A percentile compares a stretch with the other conserved stretches of the same genome.
Conservation (phyloP, 2,329 filamentous ascomycete genomes). For the Sporothrix pallida region DNA sequence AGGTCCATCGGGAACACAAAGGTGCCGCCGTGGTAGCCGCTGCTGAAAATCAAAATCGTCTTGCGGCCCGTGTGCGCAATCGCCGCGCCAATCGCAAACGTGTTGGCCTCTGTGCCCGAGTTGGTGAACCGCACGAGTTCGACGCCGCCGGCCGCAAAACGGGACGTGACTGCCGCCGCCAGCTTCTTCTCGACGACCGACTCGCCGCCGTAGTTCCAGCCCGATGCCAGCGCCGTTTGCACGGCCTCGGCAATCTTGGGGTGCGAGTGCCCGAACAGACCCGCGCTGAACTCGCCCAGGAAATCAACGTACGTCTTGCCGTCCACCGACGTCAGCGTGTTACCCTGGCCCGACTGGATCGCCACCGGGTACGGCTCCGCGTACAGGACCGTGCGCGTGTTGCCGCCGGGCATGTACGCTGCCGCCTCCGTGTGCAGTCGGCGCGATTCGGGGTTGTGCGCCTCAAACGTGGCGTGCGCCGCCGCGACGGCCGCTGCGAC, state of each 20-base stretch:
- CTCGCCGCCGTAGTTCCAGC: slow-evolving; percentile 61
- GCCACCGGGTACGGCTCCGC: slow-evolving; percentile 47
- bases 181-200: slow-evolving; percentile 57
- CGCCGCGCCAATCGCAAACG: slow-evolving; percentile 61
- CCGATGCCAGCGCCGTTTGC: slow-evolving; percentile 41
- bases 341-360: slow-evolving; percentile 42
- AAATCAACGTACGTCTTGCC: slow-evolving; percentile 44
- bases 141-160: slow-evolving; percentile 53
- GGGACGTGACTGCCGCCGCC: slow-evolving; percentile 56
- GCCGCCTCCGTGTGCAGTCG: slow-evolving; percentile 31
- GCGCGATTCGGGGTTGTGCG: slow-evolving; percentile 31
- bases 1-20: slow-evolving; percentile 44
- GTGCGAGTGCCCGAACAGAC: slow-evolving; percentile 58
- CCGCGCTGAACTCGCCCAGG: slow-evolving; percentile 62
- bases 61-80: slow-evolving; percentile 51
- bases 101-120: slow-evolving; percentile 68
- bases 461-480: slow-evolving; percentile 31
- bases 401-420: slow-evolving; percentile 45
- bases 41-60: slow-evolving; percentile 58
- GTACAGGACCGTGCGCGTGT: slow-evolving; percentile 53
- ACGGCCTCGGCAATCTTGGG: slow-evolving; percentile 20
- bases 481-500: slow-evolving; percentile 29
- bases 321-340: slow-evolving; percentile 42
- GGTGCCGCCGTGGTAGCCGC: slow-evolving; percentile 58
- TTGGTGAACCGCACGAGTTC: slow-evolving; percentile 66